These are phyloP conservation scores for Bothriochloa decipiens DNA, from an alignment of 176 grass and related monocot species.

Conservation along the genomic window DNA sequence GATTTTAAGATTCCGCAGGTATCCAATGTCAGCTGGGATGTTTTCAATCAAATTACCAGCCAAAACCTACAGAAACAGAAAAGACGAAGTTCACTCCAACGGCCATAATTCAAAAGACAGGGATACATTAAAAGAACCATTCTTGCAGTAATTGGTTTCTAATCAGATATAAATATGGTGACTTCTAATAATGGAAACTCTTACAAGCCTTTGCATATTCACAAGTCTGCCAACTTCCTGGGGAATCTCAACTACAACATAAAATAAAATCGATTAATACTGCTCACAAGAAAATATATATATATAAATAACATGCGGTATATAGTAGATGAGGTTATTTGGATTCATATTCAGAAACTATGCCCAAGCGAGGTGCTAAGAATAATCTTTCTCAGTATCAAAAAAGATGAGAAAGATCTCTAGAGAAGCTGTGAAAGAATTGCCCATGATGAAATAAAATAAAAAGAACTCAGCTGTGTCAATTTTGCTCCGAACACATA, in stretches of 20 bases:
- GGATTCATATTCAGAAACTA: background rate
- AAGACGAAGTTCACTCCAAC: conserved; percentile 35
- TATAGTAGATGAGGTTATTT: background rate
- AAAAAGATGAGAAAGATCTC: too few relatives aligned
- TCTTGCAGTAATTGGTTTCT: conserved; percentile 32
- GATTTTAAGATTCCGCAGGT: conserved; percentile 77
- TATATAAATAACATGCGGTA: background rate
- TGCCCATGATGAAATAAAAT: background rate
- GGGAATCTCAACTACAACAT: conserved; percentile 72
- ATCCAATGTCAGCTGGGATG: conserved; percentile 83
- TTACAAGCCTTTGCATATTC: conserved; percentile 97
- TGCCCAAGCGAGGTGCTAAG: background rate
- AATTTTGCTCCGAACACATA: conserved; percentile 12
- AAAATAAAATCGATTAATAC: conserved; percentile 40
- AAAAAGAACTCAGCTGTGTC: background rate
- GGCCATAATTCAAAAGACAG: background rate
- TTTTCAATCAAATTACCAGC: conserved; percentile 76
- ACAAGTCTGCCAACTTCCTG: conserved; percentile 63
- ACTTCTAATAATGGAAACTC: conserved; percentile 37
- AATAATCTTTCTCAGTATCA: too few relatives aligned
- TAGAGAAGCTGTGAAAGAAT: conserved; percentile 1
- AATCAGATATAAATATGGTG: conserved; percentile 34
- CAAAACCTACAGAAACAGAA: conserved; percentile 77
- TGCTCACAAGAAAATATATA: conserved; percentile 24
- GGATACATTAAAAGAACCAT: conserved; percentile 26